Conservation (phyloP, 768 basidiomycete genomes). For the Leucogyrophana mollusca region DNA sequence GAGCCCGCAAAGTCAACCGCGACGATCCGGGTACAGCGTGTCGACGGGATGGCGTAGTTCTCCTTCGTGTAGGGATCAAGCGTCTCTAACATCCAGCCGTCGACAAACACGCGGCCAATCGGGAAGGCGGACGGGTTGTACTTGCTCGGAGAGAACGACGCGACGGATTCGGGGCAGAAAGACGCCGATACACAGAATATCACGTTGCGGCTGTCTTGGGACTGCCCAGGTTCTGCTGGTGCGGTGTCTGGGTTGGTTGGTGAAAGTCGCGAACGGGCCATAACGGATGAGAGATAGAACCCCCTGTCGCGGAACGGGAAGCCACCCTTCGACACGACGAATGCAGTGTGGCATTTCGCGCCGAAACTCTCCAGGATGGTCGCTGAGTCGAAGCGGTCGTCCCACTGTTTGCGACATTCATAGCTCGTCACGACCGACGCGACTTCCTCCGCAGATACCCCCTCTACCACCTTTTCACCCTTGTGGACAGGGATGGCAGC, state of each 20-base stretch:
- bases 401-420: conserved; percentile 80
- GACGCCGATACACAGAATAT: conserved; percentile 86
- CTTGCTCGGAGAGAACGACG: conserved; percentile 56
- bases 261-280: conserved; percentile 55
- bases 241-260: conserved; percentile 39
- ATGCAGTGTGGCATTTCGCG: conserved; percentile 67
- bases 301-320: conserved; percentile 92
- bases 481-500: conserved; percentile 80
- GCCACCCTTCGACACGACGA: conserved; percentile 69
- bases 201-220: conserved; percentile 51
- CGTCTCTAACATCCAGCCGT: conserved; percentile 96
- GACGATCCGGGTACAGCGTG: conserved; percentile 79
- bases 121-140: conserved; percentile 77
- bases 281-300: conserved; percentile 75
- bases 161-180: conserved; percentile 62
- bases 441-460: conserved; percentile 90
- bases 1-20: conserved; percentile 87
- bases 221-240: conserved; percentile 35
- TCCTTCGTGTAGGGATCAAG: conserved; percentile 94
- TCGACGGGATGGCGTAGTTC: conserved; percentile 92
- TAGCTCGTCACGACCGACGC: conserved; percentile 68
- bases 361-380: conserved; percentile 76
- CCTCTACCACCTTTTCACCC: conserved; percentile 90
- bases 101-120: conserved; percentile 79
- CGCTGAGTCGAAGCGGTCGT: conserved; percentile 77